Evolutionary conservation across 306 rosid genomes (phyloP), one percentile per base, ranked within the genome.

Genomic region (peach (Prunus persica)): DNA sequence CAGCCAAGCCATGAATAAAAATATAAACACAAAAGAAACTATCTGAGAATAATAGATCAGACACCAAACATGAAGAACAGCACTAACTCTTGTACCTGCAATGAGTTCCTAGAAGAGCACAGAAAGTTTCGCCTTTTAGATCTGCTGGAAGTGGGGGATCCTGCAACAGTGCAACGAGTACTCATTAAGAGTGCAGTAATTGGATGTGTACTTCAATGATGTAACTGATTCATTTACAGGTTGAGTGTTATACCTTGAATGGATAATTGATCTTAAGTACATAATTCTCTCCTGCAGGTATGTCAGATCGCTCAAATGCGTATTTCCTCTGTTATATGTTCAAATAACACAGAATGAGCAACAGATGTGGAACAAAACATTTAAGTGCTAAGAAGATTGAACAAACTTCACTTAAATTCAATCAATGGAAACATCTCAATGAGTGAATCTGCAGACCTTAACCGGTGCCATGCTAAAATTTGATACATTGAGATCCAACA

Each of bases 201-300:
- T 51, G 64, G 80, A 67, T 34, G 54, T 62, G 38, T 54, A 76
- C 49, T 79, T 63, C 51, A 20, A 24, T 68, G 77, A 55, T 73
- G n/a, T 73, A 24, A 52, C 75, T 65, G 66, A 64, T 32, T 68
- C 57, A 82, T 58, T 70, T 67, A 69, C 43, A 56, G 41, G 77
- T 80, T 46, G 24, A 73, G 67, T 57, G 55, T 65, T 76, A 75
- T 83, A 92, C 99, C 97, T 87, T 93, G 89, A 90, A 95, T 49
- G 93, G 90, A 83, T 95, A 95, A 78, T 79, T 95, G 71, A 95
- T 87, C 89, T 95, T 95, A 65, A 95, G 87, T 66, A 84, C 99
- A 74, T 89, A 90, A 79, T 80, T 90, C 71, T 95, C 97, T 67
- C 99, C 99, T 13, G 80, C 16, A 51, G 97, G 93, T 82, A 92